Conservation (phyloP, 495 filamentous ascomycete genomes). For the Durotheca rogersii region DNA sequence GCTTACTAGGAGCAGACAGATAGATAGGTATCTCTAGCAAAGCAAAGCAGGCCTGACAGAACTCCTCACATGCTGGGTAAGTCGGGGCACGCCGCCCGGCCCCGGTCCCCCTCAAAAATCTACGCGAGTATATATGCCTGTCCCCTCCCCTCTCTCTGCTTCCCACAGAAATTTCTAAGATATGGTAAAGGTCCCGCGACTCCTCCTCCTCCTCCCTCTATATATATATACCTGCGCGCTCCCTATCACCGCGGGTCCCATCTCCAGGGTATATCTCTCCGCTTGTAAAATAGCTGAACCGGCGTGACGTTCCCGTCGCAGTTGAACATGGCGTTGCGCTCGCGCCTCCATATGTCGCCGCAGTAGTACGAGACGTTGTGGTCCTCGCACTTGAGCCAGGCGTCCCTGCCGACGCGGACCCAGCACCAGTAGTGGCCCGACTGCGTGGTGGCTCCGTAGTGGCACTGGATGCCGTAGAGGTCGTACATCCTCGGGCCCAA, state of each 20-base stretch:
- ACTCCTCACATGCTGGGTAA: background rate
- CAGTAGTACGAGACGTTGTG: background rate
- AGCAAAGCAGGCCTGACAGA: background rate
- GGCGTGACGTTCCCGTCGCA: constrained; percentile 1
- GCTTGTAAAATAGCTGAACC: constrained; percentile 27
- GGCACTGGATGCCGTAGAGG: constrained; percentile 48
- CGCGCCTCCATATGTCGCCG: rapidly evolving
- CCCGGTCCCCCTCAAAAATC: background rate
- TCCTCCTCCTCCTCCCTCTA: too few relatives aligned
- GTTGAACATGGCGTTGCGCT: background rate
- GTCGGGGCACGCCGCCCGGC: too few relatives aligned
- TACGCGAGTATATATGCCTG: too few relatives aligned
- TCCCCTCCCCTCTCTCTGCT: too few relatives aligned
- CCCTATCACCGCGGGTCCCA: background rate
- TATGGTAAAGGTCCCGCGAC: too few relatives aligned
- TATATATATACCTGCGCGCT: background rate
- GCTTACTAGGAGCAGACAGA: too few relatives aligned
- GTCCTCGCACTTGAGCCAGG: constrained; percentile 43
- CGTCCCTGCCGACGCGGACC: constrained; percentile 32
- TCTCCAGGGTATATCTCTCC: constrained; percentile 4
- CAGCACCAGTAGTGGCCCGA: constrained; percentile 49
- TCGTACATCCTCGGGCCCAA: constrained; percentile 40
- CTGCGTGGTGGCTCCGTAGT: constrained; percentile 29
- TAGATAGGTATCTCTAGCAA: too few relatives aligned
- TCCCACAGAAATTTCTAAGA: too few relatives aligned